Evolutionary conservation across 208 protist species (phyloP), one percentile per base, ranked within the genome.

Genomic region (Porcisia hertigi): DNA sequence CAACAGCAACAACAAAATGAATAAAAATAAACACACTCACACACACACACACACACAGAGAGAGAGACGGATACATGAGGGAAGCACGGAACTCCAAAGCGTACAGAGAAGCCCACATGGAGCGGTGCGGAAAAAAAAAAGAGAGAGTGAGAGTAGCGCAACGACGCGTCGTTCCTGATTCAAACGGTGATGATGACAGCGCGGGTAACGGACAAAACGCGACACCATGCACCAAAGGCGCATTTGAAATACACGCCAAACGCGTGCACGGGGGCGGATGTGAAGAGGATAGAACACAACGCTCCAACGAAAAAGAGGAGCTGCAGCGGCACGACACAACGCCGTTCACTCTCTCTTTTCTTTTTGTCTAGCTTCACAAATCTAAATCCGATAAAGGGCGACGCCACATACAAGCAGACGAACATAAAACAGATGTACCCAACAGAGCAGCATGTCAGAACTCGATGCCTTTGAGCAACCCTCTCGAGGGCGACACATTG

Each of bases 401-500:
- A 57, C 30, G 9, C 16, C 25, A 66, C 18, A 30, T 18, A 39
- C n/a, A 59, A 43, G 52, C 20, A 75, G 45, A 45, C 20, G 54
- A 63, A 49, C 1, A 53, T 1, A 52, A 14, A 41, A 70, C 49
- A 74, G 30, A 62, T 52, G 47, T 23, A 52, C 2, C 30, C 45
- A 74, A 47, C n/a, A 41, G 30, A 55, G 39, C 6, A 20, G 59
- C 34, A 53, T 23, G 36, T 59, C 43, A 75, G 25, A 36, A 71
- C 41, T 57, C 23, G 52, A 69, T 53, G 39, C 64, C 77, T 39
- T 80, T 73, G 16, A 62, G 30, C 8, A 73, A 25, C 39, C 72
- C 79, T 41, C 58, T 62, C 59, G n/a, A 75, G 30, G 30, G 65
- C 23, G 78, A 71, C 60, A 75, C 62, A 36, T 82, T 80, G 66